Evolutionary conservation across 164 flowering plant genomes (phyloP), one percentile per base, ranked within the genome.

Genomic region (Hamamelis virginiana): DNA sequence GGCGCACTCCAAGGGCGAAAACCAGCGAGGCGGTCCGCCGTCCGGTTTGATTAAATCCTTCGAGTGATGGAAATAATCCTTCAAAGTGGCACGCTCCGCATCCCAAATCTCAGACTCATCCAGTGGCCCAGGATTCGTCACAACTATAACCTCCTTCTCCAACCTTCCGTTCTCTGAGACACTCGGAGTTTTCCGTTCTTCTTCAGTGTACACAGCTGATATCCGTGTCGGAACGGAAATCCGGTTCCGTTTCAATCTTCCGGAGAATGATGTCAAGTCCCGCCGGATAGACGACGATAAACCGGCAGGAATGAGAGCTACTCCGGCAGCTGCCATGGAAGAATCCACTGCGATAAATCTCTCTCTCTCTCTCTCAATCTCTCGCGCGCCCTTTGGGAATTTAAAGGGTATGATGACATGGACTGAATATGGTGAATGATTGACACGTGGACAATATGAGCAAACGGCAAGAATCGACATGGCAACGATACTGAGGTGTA

Each of bases 11-110:
- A 86, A 38, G 0, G 87, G 92, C 41, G 90, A 82, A 68, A 88
- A 88, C 90, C 92, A 88, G 8, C 92, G 81, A 14, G 92, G 89
- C 63, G 89, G 87, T 41, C 89, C 91, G 26, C 82, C 86, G 69
- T 82, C 86, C 8, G 83, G 69, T 76, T 59, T 76, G 60, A 83
- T 76, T 45, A 84, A 38, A 23, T 78, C 81, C 68, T 67, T 80
- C 14, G 83, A 48, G 43, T 70, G 66, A 19, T 80, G 84, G 5
- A 87, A 70, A 63, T 69, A 87, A 52, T 85, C 89, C 69, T 69
- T 78, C 64, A 81, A 71, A 5, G 76, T 78, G 72, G 69, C 44
- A 44, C 48, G 44, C 62, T 72, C 72, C 48, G n/a, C n/a, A n/a
- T n/a, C n/a, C n/a, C n/a, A n/a, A n/a, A 59, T 25, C 78, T 56